A percentile compares a stretch with the other conserved stretches of the same genome.
Conservation (phyloP, 2,329 filamentous ascomycete genomes). For the Diaporthe destruens region DNA sequence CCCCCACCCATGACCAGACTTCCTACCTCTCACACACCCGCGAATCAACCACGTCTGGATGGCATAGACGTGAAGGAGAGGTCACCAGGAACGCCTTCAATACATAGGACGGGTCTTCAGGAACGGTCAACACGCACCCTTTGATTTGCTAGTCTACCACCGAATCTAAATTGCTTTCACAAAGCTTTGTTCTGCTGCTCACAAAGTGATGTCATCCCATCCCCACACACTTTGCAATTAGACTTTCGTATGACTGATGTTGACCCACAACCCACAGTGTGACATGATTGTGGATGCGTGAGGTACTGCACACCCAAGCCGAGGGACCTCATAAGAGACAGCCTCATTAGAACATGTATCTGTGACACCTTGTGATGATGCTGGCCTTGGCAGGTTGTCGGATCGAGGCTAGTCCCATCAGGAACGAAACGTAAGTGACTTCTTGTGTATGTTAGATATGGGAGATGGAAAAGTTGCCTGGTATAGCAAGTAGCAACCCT, state of each 20-base stretch:
- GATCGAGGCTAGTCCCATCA: neutral
- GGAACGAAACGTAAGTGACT: no score
- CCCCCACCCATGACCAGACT: neutral
- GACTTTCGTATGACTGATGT: neutral
- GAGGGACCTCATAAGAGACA: neutral
- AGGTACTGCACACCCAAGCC: neutral
- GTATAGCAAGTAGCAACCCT: neutral
- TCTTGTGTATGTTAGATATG: no score
- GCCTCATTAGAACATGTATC: neutral
- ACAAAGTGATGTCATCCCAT: neutral
- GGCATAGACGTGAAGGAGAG: neutral
- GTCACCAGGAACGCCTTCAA: neutral
- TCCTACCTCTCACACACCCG: neutral
- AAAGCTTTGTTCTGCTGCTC: neutral
- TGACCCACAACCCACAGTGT: neutral
- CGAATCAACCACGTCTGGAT: neutral
- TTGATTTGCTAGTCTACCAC: slow-evolving; percentile 24
- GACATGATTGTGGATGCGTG: neutral
- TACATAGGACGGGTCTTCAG: neutral
- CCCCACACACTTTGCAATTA: neutral
- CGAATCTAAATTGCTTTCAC: slow-evolving; percentile 35
- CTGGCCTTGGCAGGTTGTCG: neutral
- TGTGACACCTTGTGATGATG: neutral
- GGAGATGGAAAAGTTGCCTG: no score
- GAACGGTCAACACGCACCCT: slow-evolving; percentile 15